A percentile compares a stretch with the other conserved stretches of the same genome.
Conservation (phyloP, 1,284 basidiomycete species). For the Takashimella koratensis region DNA sequence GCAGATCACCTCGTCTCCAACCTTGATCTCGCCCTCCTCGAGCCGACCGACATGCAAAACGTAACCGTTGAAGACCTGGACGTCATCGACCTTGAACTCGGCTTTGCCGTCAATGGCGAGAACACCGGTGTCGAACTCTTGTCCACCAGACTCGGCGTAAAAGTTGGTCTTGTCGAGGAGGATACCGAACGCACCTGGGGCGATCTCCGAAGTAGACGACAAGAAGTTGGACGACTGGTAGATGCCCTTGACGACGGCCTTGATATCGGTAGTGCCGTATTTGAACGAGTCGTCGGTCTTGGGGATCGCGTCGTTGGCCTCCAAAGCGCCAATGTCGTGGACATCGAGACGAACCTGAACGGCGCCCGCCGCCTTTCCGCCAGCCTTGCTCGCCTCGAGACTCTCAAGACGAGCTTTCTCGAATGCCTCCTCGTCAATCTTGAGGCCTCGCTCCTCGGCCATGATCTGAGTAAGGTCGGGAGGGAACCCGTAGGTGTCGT, state of each 20-base stretch:
- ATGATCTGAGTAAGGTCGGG: constrained; percentile 95
- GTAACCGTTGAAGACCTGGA: constrained; percentile 81
- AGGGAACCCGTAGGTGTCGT: constrained; percentile 98
- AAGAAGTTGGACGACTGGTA: constrained; percentile 79
- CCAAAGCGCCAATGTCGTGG: constrained; percentile 85
- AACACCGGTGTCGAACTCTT: constrained; percentile 93
- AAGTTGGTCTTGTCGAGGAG: constrained; percentile 94
- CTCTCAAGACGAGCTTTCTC: constrained; percentile 82
- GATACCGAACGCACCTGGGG: constrained; percentile 70
- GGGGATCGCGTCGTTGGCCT: constrained; percentile 72
- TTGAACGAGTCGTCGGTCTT: constrained; percentile 93
- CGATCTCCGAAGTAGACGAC: constrained; percentile 62
- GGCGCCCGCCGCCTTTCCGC: constrained; percentile 61
- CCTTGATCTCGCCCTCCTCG: constrained; percentile 67
- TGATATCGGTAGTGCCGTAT: constrained; percentile 79
- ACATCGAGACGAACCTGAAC: constrained; percentile 88
- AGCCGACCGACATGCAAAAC: constrained; percentile 85
- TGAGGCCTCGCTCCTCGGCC: constrained; percentile 88
- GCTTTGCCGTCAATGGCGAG: constrained; percentile 87
- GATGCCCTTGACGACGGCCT: constrained; percentile 75
- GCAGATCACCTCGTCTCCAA: constrained; percentile 66
- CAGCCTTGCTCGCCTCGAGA: constrained; percentile 85
- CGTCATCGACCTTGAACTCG: constrained; percentile 90
- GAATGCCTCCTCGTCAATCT: constrained; percentile 84
- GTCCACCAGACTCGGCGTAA: constrained; percentile 96